Evolutionary conservation across 1,284 basidiomycete species (phyloP).

Genomic region (Rhizoctonia solani): DNA sequence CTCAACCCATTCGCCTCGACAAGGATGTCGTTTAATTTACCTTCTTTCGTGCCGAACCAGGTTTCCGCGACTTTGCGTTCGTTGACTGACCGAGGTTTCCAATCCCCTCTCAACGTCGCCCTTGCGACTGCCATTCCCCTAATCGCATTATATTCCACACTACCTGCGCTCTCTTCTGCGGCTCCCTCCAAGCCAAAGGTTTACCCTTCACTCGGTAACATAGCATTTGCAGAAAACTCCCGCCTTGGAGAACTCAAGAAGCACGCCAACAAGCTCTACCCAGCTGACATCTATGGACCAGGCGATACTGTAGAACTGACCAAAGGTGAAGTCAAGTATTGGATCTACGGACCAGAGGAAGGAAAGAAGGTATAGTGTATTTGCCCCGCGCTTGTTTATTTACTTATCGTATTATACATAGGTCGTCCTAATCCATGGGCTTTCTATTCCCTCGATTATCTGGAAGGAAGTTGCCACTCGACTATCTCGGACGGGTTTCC

Average conservation of each 20-base stretch:
- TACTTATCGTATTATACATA: constrained; percentile 42
- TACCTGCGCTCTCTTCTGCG: constrained; percentile 18
- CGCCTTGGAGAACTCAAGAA: constrained; percentile 13
- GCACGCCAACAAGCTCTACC: constrained; percentile 55
- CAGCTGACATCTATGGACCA: constrained; percentile 61
- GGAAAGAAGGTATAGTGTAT: constrained; percentile 59
- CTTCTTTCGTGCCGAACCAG: constrained; percentile 19
- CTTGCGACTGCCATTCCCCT: constrained; percentile 26
- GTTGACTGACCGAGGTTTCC: constrained; percentile 16
- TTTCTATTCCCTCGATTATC: constrained; percentile 73
- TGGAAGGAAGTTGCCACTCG: constrained; percentile 72
- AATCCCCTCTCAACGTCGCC: constrained; percentile 24
- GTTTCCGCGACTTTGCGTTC: constrained; percentile 22
- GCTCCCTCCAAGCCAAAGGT: background rate
- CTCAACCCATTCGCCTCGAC: background rate
- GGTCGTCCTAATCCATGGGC: constrained; percentile 75
- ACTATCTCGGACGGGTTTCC: constrained; percentile 65
- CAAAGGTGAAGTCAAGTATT: constrained; percentile 69
- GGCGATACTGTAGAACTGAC: constrained; percentile 68
- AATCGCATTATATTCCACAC: constrained; percentile 11
- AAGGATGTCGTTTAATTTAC: constrained; percentile 20
- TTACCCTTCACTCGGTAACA: constrained; percentile 18
- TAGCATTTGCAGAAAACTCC: constrained; percentile 11
- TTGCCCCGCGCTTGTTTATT: constrained; percentile 1
- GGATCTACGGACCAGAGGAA: constrained; percentile 70